A percentile compares a stretch with the other conserved stretches of the same genome.
Conservation (phyloP, 2,329 filamentous ascomycete genomes). For the Ampelomyces quisqualis region DNA sequence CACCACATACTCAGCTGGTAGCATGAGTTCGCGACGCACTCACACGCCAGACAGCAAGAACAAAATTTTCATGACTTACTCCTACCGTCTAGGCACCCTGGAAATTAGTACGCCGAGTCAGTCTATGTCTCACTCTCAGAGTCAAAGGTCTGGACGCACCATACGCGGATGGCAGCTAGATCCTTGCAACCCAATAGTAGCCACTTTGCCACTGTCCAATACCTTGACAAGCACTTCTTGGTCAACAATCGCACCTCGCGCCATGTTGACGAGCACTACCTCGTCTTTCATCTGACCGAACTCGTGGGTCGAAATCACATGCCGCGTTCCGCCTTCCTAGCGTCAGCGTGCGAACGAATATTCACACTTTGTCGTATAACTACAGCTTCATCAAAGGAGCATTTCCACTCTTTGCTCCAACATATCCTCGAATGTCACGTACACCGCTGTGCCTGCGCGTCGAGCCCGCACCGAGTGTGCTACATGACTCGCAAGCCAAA, state of each 20-base stretch:
- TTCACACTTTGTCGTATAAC: too few relatives aligned
- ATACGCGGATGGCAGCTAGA: too few relatives aligned
- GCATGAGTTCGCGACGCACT: background rate
- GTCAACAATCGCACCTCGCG: slow-evolving; percentile 78
- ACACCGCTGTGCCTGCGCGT: slow-evolving; percentile 60
- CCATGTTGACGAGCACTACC: slow-evolving; percentile 78
- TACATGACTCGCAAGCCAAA: slow-evolving; percentile 78
- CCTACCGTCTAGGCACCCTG: slow-evolving; percentile 83
- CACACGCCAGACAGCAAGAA: background rate
- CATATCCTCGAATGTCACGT: slow-evolving; percentile 73
- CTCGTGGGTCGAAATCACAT: slow-evolving; percentile 70
- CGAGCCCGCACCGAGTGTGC: slow-evolving; percentile 67
- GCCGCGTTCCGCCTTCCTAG: slow-evolving; percentile 60
- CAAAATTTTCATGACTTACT: slow-evolving; percentile 30
- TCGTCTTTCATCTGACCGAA: slow-evolving; percentile 77
- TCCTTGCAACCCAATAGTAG: slow-evolving; percentile 73
- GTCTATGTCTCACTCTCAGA: too few relatives aligned
- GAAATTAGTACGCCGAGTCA: too few relatives aligned
- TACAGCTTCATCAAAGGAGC: too few relatives aligned
- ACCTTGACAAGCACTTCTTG: slow-evolving; percentile 76
- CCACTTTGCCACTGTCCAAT: slow-evolving; percentile 68
- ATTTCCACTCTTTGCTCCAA: slow-evolving; percentile 71
- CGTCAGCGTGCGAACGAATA: slow-evolving; percentile 4
- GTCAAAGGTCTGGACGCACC: too few relatives aligned
- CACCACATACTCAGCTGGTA: background rate